phyloP scores from a whole-genome alignment of 768 basidiomycete species.

The Tulasnella sp. region DNA sequence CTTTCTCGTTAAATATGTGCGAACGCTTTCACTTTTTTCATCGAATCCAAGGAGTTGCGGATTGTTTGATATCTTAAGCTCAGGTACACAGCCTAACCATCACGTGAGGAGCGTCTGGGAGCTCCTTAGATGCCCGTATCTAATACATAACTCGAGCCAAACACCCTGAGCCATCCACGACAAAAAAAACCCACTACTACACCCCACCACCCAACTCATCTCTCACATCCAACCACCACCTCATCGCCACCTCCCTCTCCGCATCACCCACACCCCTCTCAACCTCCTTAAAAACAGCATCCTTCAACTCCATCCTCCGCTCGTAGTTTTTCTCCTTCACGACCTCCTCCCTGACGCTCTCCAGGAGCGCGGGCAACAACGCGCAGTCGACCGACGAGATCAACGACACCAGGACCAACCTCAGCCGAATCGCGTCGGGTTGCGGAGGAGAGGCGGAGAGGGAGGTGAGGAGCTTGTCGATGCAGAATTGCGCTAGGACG shows the following conservation, averaged over 20 bases:
- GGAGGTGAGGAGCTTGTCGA: constrained; percentile 41
- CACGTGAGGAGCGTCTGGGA: too few relatives aligned
- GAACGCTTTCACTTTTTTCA: too few relatives aligned
- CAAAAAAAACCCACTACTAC: not conserved
- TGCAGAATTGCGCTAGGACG: constrained; percentile 57
- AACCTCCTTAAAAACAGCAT: constrained; percentile 52
- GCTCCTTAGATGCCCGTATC: too few relatives aligned
- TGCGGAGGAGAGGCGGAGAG: constrained; percentile 18
- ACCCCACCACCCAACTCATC: not conserved
- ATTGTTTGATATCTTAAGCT: too few relatives aligned
- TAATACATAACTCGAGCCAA: too few relatives aligned
- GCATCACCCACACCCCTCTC: constrained; percentile 51
- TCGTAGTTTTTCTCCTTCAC: constrained; percentile 17
- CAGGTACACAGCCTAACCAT: too few relatives aligned
- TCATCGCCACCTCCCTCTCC: constrained; percentile 54
- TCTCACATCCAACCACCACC: constrained; percentile 56
- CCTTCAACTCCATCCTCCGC: constrained; percentile 36
- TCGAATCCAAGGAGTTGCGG: too few relatives aligned
- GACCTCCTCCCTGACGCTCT: constrained; percentile 32
- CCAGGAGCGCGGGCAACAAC: constrained; percentile 45
- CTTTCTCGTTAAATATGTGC: too few relatives aligned
- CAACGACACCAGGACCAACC: constrained; percentile 51
- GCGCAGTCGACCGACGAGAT: constrained; percentile 48
- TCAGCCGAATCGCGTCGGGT: constrained; percentile 39
- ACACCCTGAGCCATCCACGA: too few relatives aligned